phyloP scores from a whole-genome alignment of 306 rosid species.

The Fragaria nilgerrensis region DNA sequence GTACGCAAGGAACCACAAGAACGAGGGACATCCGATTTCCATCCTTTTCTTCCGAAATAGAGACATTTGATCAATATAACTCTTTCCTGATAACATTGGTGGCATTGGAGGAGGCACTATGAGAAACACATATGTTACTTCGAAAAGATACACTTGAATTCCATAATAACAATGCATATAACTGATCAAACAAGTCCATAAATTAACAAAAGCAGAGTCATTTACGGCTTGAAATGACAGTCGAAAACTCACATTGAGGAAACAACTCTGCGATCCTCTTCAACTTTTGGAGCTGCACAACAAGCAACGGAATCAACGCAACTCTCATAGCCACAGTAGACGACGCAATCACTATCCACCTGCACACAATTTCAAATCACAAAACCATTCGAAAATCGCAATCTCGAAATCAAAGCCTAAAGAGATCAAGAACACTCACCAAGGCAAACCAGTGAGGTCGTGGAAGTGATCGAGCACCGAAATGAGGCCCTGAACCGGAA shows the following conservation, averaged over 20 bases:
- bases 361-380: constrained; percentile 25
- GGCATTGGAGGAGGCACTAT: constrained; percentile 96
- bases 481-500: constrained; percentile 53
- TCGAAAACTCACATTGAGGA: constrained; percentile 64
- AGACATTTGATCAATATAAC: constrained; percentile 55
- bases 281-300: constrained; percentile 58
- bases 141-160: not conserved
- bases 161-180: not conserved
- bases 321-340: constrained; percentile 75
- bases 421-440: constrained; percentile 39
- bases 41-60: constrained; percentile 62
- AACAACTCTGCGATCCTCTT: constrained; percentile 50
- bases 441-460: constrained; percentile 75
- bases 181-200: not conserved
- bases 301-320: constrained; percentile 48
- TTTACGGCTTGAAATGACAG: constrained; percentile 1
- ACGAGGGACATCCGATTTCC: constrained; percentile 80
- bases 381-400: not conserved
- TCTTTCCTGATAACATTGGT: constrained; percentile 86
- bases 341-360: constrained; percentile 76
- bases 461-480: constrained; percentile 65
- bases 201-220: not conserved
- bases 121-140: constrained; percentile 46
- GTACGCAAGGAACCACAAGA: constrained; percentile 58
- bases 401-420: not conserved